These are phyloP conservation scores for Aciculoconidium aculeatum DNA, from an alignment of 805 yeast genomes.

Conservation along the genomic window DNA sequence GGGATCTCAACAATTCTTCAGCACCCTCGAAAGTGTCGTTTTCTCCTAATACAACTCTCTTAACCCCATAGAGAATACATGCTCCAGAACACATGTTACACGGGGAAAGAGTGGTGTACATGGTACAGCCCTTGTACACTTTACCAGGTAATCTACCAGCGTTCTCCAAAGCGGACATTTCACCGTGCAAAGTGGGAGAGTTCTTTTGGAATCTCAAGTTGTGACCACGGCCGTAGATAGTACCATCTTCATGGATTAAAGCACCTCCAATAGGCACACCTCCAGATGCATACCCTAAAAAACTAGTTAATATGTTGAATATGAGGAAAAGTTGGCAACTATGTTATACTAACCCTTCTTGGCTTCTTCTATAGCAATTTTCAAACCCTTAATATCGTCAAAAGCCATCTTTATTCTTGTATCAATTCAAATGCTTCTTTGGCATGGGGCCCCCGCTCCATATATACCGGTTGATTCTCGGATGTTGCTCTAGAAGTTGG, in stretches of 20 bases:
- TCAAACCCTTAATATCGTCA: slow-evolving; percentile 62
- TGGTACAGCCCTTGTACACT: slow-evolving; percentile 76
- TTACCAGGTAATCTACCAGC: slow-evolving; percentile 85
- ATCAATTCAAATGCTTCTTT: not conserved
- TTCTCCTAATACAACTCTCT: slow-evolving; percentile 86
- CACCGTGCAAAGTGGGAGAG: slow-evolving; percentile 87
- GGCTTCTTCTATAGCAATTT: slow-evolving; percentile 71
- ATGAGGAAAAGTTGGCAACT: not conserved
- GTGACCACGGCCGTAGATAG: slow-evolving; percentile 82
- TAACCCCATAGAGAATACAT: slow-evolving; percentile 79
- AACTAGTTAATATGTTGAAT: slow-evolving; percentile 7
- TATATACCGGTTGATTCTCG: slow-evolving; percentile 3
- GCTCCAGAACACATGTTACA: slow-evolving; percentile 97
- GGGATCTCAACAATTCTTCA: slow-evolving; percentile 60
- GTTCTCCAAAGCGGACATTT: slow-evolving; percentile 80
- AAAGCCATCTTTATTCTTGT: slow-evolving; percentile 33
- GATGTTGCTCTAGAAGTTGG: too few relatives aligned
- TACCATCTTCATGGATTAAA: slow-evolving; percentile 67
- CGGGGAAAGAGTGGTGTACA: slow-evolving; percentile 90
- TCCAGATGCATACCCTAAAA: slow-evolving; percentile 65
- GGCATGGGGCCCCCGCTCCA: not conserved
- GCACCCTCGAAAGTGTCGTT: slow-evolving; percentile 79
- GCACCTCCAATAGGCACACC: slow-evolving; percentile 89
- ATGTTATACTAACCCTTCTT: slow-evolving; percentile 37
- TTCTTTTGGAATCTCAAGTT: slow-evolving; percentile 82